Percentiles rank a stretch among this genome's conserved stretches.
These are phyloP conservation scores for Eucalyptus marginata DNA, from an alignment of 345 rosid species.

Conservation along the genomic window DNA sequence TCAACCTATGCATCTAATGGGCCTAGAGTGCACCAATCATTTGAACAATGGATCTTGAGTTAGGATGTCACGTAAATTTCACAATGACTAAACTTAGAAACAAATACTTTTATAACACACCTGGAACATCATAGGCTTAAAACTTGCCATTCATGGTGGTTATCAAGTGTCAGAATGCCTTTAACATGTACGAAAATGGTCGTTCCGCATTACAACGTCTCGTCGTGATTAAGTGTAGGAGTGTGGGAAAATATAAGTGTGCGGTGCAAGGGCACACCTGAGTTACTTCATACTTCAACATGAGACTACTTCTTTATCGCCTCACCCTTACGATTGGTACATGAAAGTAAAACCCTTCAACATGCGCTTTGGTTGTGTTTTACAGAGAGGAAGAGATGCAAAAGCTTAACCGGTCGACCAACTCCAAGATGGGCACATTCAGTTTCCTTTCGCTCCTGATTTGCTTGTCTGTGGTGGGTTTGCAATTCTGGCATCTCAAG, in stretches of 20 bases:
- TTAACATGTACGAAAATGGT: neutral
- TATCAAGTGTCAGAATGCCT: neutral
- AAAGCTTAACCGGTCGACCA: constrained; percentile 46
- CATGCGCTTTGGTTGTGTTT: neutral
- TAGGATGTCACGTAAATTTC: neutral
- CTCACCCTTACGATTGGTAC: neutral
- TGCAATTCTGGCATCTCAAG: constrained; percentile 84
- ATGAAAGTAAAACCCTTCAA: neutral
- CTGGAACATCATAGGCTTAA: neutral
- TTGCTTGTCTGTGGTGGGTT: constrained; percentile 62
- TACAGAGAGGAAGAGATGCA: constrained; percentile 86
- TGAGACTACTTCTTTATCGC: neutral
- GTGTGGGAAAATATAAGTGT: neutral
- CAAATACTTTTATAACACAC: neutral
- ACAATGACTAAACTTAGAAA: neutral
- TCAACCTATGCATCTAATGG: rapidly evolving
- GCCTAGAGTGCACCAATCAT: neutral
- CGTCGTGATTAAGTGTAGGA: neutral
- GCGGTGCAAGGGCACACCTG: neutral
- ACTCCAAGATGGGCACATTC: constrained; percentile 53
- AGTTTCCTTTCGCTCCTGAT: constrained; percentile 47
- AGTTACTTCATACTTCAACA: neutral
- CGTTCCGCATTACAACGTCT: too few species aligned
- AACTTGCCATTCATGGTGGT: neutral
- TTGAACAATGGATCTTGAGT: neutral